A percentile compares a stretch with the other conserved stretches of the same genome.
These are phyloP conservation scores for Royoungia palumana DNA, from an alignment of 768 basidiomycete species.

Conservation along the genomic window DNA sequence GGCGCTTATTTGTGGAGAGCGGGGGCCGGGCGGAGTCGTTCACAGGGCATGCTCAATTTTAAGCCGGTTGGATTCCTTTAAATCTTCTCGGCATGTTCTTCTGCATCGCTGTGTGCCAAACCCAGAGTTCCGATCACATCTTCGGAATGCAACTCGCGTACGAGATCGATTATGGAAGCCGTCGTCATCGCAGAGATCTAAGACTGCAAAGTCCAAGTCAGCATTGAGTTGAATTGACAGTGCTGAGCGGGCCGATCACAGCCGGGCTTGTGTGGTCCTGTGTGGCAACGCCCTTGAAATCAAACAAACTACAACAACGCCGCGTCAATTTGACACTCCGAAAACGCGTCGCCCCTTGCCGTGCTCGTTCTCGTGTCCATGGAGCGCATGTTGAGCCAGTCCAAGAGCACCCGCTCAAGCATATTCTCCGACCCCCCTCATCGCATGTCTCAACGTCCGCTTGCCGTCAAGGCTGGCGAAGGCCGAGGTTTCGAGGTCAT, in stretches of 20 bases:
- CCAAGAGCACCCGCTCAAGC: background rate
- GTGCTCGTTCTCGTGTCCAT: slow-evolving; percentile 10
- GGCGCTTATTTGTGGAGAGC: slow-evolving; percentile 9
- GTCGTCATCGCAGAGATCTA: background rate
- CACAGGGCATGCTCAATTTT: slow-evolving; percentile 12
- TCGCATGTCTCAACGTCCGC: slow-evolving; percentile 26
- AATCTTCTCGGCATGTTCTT: background rate
- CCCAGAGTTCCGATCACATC: slow-evolving; percentile 1
- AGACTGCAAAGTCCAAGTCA: too few species aligned
- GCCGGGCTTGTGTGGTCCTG: slow-evolving; percentile 3
- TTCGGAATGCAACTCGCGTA: slow-evolving; percentile 9
- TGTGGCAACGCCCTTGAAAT: slow-evolving; percentile 24
- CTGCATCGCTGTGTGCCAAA: slow-evolving; percentile 5
- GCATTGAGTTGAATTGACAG: too few species aligned
- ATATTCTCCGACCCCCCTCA: slow-evolving; percentile 14
- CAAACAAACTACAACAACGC: slow-evolving; percentile 31
- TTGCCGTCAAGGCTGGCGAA: slow-evolving; percentile 22
- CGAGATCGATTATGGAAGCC: slow-evolving; percentile 12
- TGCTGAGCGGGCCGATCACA: background rate
- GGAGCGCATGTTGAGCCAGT: slow-evolving; percentile 15
- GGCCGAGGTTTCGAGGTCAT: slow-evolving; percentile 27
- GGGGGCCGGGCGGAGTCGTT: background rate
- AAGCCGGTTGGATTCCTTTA: slow-evolving; percentile 4
- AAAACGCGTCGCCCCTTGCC: background rate
- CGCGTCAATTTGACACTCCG: slow-evolving; percentile 9